Percentiles rank a stretch among this genome's conserved stretches.
These are phyloP conservation scores for Boletus eberwhitei DNA, from an alignment of 768 basidiomycete genomes.

Conservation along the genomic window DNA sequence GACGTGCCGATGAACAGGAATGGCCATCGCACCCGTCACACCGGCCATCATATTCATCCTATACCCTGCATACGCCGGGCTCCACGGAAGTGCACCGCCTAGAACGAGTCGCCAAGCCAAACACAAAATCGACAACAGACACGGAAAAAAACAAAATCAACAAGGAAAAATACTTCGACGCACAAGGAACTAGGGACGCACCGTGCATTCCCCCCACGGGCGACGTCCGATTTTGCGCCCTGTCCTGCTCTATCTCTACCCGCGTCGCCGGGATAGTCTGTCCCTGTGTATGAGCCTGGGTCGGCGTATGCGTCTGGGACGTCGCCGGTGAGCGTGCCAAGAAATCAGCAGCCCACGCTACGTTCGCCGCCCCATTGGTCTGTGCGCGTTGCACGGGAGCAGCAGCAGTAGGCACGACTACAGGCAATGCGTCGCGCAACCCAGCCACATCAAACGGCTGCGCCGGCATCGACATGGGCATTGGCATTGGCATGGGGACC, in stretches of 20 bases:
- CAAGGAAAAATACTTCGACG: not conserved
- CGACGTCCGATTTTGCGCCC: conserved; percentile 1
- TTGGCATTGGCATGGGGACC: conserved; percentile 1
- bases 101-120: not conserved
- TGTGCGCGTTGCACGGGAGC: conserved; percentile 14
- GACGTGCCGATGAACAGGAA: conserved; percentile 22
- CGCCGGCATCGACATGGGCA: conserved; percentile 21
- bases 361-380: conserved; percentile 10
- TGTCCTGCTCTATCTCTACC: conserved; percentile 13
- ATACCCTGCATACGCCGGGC: conserved; percentile 34
- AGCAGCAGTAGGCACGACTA: not conserved
- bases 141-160: not conserved
- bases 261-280: conserved; percentile 1
- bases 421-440: conserved; percentile 24
- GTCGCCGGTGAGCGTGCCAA: conserved; percentile 31
- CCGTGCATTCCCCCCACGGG: conserved; percentile 11
- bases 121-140: not conserved
- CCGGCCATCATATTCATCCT: conserved; percentile 40
- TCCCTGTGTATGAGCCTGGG: conserved; percentile 9
- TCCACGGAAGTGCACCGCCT: conserved; percentile 42
- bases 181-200: conserved; percentile 9
- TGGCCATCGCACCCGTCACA: conserved; percentile 19
- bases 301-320: not conserved
- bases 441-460: conserved; percentile 57
- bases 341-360: conserved; percentile 67